A percentile compares a stretch with the other conserved stretches of the same genome.
These are phyloP conservation scores for Chionographis japonica DNA, from an alignment of 106 monocot species.

Conservation along the genomic window DNA sequence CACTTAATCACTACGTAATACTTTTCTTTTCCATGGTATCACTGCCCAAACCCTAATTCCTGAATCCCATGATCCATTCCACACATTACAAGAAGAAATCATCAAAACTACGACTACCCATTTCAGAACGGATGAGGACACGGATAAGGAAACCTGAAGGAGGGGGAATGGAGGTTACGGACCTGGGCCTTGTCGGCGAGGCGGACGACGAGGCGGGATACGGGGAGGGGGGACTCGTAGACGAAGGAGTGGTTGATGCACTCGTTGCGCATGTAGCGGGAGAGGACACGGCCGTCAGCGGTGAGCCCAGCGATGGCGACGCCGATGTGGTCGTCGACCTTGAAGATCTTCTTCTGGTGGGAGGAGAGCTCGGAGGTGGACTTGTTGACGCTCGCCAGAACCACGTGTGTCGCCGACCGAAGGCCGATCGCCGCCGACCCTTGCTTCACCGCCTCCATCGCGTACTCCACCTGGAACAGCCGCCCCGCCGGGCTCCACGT, in stretches of 20 bases:
- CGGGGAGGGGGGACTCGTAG: constrained; percentile 83
- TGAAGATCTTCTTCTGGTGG: constrained; percentile 90
- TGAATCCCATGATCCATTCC: too few relatives aligned
- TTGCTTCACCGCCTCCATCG: constrained; percentile 98
- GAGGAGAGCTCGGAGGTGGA: constrained; percentile 85
- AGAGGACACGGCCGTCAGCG: constrained; percentile 85
- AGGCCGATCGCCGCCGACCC: constrained; percentile 78
- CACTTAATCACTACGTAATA: too few relatives aligned
- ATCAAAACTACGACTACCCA: too few relatives aligned
- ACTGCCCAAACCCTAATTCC: too few relatives aligned
- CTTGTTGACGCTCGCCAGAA: constrained; percentile 90
- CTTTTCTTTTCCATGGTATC: too few relatives aligned
- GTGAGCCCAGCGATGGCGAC: constrained; percentile 93
- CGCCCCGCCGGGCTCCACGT: constrained; percentile 95
- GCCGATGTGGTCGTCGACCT: constrained; percentile 85
- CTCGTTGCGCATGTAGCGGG: constrained; percentile 72
- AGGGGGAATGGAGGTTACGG: too few relatives aligned
- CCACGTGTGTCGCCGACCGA: constrained; percentile 67
- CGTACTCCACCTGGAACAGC: constrained; percentile 97
- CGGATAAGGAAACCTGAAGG: too few relatives aligned
- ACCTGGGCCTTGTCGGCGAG: constrained; percentile 99
- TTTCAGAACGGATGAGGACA: too few relatives aligned
- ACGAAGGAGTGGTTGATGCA: constrained; percentile 95
- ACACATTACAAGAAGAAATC: too few relatives aligned
- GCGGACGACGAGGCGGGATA: constrained; percentile 65